These are phyloP conservation scores for Harringtonia aguacate DNA, from an alignment of 2,329 filamentous ascomycete genomes.

Conservation along the genomic window DNA sequence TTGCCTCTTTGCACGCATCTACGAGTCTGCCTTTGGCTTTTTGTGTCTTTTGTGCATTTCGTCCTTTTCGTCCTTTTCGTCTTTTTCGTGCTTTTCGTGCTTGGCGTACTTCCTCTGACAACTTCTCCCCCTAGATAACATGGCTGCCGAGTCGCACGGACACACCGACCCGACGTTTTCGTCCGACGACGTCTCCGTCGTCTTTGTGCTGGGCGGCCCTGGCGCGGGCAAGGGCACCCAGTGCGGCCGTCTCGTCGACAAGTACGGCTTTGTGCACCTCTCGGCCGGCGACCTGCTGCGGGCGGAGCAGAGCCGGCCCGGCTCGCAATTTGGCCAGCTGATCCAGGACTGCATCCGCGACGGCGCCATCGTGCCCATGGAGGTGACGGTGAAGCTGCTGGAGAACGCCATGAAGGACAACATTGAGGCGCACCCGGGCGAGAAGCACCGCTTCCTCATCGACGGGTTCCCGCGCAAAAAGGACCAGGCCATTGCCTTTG, in stretches of 20 bases:
- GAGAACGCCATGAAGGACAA: conserved; percentile 82
- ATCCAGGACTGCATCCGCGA: conserved; percentile 92
- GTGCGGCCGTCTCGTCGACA: conserved; percentile 74
- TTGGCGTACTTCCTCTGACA: background rate
- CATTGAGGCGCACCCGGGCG: conserved; percentile 36
- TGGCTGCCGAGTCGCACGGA: conserved; percentile 13
- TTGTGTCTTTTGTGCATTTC: too few relatives aligned
- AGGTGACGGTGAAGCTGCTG: conserved; percentile 86
- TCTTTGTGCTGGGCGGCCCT: conserved; percentile 93
- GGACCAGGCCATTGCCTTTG: conserved; percentile 92
- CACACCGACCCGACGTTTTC: conserved; percentile 57
- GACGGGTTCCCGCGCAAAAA: conserved; percentile 91
- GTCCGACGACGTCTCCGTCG: conserved; percentile 67
- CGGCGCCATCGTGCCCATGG: conserved; percentile 96
- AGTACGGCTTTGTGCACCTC: conserved; percentile 88
- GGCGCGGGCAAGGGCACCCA: conserved; percentile 96
- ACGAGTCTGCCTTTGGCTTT: background rate
- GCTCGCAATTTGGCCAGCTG: conserved; percentile 81
- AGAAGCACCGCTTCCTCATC: conserved; percentile 57
- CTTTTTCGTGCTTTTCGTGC: too few relatives aligned
- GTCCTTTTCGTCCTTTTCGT: background rate
- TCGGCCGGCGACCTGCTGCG: conserved; percentile 89
- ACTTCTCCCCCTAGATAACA: conserved; percentile 1
- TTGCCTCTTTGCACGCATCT: too few relatives aligned
- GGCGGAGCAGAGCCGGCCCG: conserved; percentile 80